Base-by-base conservation (phyloP, 768 basidiomycete species). In the Rhodocollybia butyracea region DNA sequence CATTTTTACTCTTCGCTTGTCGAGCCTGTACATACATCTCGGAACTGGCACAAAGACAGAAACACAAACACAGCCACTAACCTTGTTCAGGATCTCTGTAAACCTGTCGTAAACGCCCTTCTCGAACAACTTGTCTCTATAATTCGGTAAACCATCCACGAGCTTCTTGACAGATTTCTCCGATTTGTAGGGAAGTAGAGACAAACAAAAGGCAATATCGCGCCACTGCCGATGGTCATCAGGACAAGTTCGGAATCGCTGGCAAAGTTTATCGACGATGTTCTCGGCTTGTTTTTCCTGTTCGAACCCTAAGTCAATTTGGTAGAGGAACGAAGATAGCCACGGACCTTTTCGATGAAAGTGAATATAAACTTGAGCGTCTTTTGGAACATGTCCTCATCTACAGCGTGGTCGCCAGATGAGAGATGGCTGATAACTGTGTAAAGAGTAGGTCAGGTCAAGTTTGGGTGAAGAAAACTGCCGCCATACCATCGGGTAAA, bases 281-380 rank as follows among this genome's bases (percentile, higher is more conserved):
- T 82, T 89, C 71, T 98, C 96, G 0, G 96, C 95, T 83, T 97
- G 96, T 72, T 96, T 98, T 72, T 98, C 94, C 94, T 96, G 63
- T 13, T 27, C 34, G 15, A 45, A 34, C 10, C 32, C n/a, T 17
- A 26, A 34, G 54, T n/a, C 31, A 58, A 6, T 12, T 15, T 19
- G 26, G 21, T 29, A 39, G 27, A 3, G n/a, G 11, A 4, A 46
- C 42, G 51, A 17, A 30, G 5, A 12, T 0, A 3, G 10, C 13
- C 24, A 59, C 80, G 12, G 1, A 86, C 95, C 82, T 99, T 98
- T 69, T 98, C 96, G 61, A 99, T 94, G 68, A 95, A 99, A 1
- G 83, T 81, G 72, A 99, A 98, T 59, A 99, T 98, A 66, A 94
- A 98, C 59, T 81, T 83, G 81, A 99, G 88, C 15, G 92, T 98